Evolutionary conservation across 169 alveolate genomes (phyloP), one percentile per base, ranked within the genome.

Genomic region (Perkinsus chesapeaki): DNA sequence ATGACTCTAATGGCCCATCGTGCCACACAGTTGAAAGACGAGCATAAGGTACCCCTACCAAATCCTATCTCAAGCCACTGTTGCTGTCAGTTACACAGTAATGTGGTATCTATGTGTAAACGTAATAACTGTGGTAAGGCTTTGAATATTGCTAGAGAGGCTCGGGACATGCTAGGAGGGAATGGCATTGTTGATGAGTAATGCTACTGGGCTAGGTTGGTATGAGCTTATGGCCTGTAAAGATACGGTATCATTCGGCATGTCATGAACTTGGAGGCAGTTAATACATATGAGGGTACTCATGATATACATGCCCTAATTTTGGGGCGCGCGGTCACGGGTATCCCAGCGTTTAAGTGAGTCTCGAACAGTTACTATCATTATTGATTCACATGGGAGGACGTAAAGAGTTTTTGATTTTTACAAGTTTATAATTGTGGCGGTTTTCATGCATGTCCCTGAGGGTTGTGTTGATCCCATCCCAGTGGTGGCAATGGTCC

Each of bases 221-320:
- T n/a, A n/a, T n/a, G n/a, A n/a, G n/a, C n/a, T n/a, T n/a, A n/a
- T n/a, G n/a, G n/a, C n/a, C n/a, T n/a, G n/a, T n/a, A n/a, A 5
- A 60, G 82, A 34, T 60, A 96, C 95, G 95, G 95, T 47, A 94
- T 97, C 82, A 95, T 96, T 1, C 96, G 98, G 91, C 98, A 97
- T 82, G 93, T 96, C 48, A 91, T 96, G 92, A 97, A 97, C 93
- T 94, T 97, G 1, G 98, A 97, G 95, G 96, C 98, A 1, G 98
- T 96, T 31, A 97, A 97, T 92, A 97, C 98, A 19, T 97, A 97
- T 93, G 98, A 97, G 95, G 98, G 98, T 82, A 96, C 98, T 20
- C 96, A 96, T 39, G 98, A 97, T 94, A 95, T 97, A 39, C 98
- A 97, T 94, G 97, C 98, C 7, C 93, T 97, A 48, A 96, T 96